These are phyloP conservation scores for Scleromitrula shiraiana DNA, from an alignment of 2,329 filamentous ascomycete species.

Conservation along the genomic window DNA sequence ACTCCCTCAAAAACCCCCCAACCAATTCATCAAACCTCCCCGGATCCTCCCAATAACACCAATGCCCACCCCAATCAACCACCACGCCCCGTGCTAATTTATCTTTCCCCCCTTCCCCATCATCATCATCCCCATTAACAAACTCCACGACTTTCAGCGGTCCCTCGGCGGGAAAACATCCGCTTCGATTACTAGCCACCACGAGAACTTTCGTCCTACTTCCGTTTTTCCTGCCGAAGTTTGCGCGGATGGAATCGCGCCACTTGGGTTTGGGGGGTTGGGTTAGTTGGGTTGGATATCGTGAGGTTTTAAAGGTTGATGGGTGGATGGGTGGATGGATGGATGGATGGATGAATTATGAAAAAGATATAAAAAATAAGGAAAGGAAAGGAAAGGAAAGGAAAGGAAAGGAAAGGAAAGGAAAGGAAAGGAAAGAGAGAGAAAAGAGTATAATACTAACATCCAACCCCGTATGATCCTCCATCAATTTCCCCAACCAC, in stretches of 20 bases:
- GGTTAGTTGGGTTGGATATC: too few species aligned
- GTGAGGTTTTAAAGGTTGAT: too few species aligned
- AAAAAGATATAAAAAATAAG: too few species aligned
- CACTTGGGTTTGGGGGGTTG: too few species aligned
- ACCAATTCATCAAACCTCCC: constrained; percentile 22
- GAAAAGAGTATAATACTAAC: too few species aligned
- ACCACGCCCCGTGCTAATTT: constrained; percentile 19
- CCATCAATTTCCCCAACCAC: constrained; percentile 29
- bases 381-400: not conserved
- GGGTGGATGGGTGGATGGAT: too few species aligned
- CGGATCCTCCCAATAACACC: constrained; percentile 30
- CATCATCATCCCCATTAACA: constrained; percentile 15
- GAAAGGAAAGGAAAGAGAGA: constrained; percentile 13
- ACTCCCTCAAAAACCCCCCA: constrained; percentile 18
- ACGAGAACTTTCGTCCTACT: constrained; percentile 24
- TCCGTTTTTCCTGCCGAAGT: constrained; percentile 18
- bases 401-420: not conserved
- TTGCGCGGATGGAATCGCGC: too few species aligned
- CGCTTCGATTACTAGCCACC: constrained; percentile 27
- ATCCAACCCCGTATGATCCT: constrained; percentile 28
- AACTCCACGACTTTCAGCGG: constrained; percentile 26
- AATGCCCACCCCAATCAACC: constrained; percentile 29
- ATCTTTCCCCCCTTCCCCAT: not conserved
- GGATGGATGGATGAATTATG: too few species aligned
- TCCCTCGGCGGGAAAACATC: constrained; percentile 28